Evolutionary conservation across 2,329 filamentous ascomycete genomes (phyloP).

Genomic region (Scopulariopsis brevicaulis): DNA sequence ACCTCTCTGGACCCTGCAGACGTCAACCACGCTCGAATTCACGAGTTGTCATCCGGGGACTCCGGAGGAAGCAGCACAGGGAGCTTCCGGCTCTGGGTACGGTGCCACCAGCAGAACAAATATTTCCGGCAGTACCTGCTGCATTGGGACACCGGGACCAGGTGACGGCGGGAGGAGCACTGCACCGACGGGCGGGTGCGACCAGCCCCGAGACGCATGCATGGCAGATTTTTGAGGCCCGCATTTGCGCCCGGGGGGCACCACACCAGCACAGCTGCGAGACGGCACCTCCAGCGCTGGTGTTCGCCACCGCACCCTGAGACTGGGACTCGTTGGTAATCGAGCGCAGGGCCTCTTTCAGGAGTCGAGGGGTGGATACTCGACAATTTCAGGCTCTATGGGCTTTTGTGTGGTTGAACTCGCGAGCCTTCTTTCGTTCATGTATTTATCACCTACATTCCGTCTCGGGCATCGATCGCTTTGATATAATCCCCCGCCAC

Average conservation of each 20-base stretch:
- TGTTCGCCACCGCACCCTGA: too few species aligned
- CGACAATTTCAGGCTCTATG: background rate
- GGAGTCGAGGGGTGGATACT: too few species aligned
- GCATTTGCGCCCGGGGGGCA: background rate
- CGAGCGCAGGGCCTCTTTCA: too few species aligned
- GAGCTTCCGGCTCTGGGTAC: background rate
- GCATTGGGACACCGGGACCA: background rate
- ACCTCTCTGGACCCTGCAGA: background rate
- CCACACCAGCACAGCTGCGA: background rate
- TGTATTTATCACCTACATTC: background rate
- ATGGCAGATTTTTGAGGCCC: background rate
- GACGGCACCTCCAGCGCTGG: background rate
- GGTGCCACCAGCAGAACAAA: background rate
- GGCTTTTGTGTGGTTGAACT: background rate
- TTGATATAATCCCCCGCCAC: background rate
- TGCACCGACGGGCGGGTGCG: background rate
- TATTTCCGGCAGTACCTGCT: background rate
- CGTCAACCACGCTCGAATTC: background rate
- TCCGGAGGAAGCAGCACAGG: background rate
- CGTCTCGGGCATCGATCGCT: too few species aligned
- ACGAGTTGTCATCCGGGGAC: background rate
- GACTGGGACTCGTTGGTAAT: too few species aligned
- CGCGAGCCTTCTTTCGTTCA: background rate
- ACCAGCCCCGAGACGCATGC: background rate
- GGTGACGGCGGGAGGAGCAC: background rate